Evolutionary conservation across 1,284 basidiomycete genomes (phyloP), one percentile per base, ranked within the genome.

Genomic region (Singerocomus inundabilis): DNA sequence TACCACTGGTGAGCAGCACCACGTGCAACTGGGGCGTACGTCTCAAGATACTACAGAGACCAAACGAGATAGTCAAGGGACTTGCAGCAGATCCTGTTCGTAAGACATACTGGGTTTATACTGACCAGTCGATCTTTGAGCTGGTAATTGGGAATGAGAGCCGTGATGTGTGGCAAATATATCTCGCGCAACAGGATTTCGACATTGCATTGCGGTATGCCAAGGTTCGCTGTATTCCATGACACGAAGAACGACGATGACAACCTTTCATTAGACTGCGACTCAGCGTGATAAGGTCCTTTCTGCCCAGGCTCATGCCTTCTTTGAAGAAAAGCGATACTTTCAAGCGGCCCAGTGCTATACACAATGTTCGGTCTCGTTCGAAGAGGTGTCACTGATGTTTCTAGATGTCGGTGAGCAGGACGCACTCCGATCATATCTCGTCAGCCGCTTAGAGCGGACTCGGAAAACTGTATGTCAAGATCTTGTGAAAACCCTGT

Each of bases 81-180:
- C 72, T 97, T 21, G 80, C 85, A 5, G 78, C 87, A 7, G 97
- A 99, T 69, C 85, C 90, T 8, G 82, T 91, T 5, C 84, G 91
- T 8, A 84, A 83, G 64, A 98, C 96, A 5, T 96, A 90, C 61
- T 99, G 97, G 97, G 80, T 97, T 2, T 97, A 91, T 67, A 95
- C 96, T 0, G 85, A 93, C 58, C 81, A 86, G 51, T 90, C 91
- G 0, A 81, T 99, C 38, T 94, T 93, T 61, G 97, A 99, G 64
- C 73, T 99, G 16, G 82, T 89, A 13, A 79, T 93, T 15, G 78
- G 78, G 10, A 91, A 96, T 57, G 97, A 99, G 72, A 90, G 91
- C 60, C 82, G 95, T 4, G 90, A 98, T 63, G 86, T 99, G 6
- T 99, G 97, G 97, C 85, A 85, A 54, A 87, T 95, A 42, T 93